Percentiles rank a stretch among this genome's conserved stretches.
phyloP scores from a whole-genome alignment of 2,329 filamentous ascomycete species.

The Trichoderma gracile region DNA sequence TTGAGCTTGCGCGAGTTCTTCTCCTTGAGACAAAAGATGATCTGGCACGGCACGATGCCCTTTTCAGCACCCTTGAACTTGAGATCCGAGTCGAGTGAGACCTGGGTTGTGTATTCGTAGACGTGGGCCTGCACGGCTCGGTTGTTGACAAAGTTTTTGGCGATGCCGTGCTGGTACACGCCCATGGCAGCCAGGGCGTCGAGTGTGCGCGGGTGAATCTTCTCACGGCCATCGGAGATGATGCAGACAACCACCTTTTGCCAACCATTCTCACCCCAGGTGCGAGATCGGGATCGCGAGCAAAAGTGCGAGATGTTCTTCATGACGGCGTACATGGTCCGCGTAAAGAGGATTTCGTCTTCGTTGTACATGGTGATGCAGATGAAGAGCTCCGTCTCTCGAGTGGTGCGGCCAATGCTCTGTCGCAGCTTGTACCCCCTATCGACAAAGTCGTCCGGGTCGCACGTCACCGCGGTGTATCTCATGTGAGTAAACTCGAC shows the following conservation, averaged over 20 bases:
- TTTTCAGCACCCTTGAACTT: constrained; percentile 99
- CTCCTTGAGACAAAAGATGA: constrained; percentile 98
- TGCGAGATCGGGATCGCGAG: constrained; percentile 84
- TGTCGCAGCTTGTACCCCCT: constrained; percentile 91
- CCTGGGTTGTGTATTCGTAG: constrained; percentile 98
- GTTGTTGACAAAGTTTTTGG: constrained; percentile 97
- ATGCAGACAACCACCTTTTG: constrained; percentile 99
- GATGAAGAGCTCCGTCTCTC: constrained; percentile 94
- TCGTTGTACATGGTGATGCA: constrained; percentile 99
- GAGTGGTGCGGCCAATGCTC: constrained; percentile 76
- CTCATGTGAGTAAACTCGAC: constrained; percentile 98
- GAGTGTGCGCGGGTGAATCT: constrained; percentile 86
- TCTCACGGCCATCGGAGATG: constrained; percentile 88
- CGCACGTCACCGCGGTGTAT: constrained; percentile 97
- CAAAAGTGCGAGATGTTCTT: constrained; percentile 98
- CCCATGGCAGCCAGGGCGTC: constrained; percentile 96
- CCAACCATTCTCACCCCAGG: constrained; percentile 97
- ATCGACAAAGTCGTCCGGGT: constrained; percentile 88
- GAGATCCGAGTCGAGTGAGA: constrained; percentile 89
- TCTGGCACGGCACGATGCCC: constrained; percentile 95
- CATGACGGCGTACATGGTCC: constrained; percentile 98
- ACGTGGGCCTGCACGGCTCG: constrained; percentile 94
- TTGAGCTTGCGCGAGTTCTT: constrained; percentile 98
- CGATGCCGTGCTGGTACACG: constrained; percentile 96
- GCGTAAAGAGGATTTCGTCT: constrained; percentile 92